Percentiles rank a stretch among this genome's conserved stretches.
phyloP scores from a whole-genome alignment of 1,284 basidiomycete species.

The Cryptococcus wingfieldii region DNA sequence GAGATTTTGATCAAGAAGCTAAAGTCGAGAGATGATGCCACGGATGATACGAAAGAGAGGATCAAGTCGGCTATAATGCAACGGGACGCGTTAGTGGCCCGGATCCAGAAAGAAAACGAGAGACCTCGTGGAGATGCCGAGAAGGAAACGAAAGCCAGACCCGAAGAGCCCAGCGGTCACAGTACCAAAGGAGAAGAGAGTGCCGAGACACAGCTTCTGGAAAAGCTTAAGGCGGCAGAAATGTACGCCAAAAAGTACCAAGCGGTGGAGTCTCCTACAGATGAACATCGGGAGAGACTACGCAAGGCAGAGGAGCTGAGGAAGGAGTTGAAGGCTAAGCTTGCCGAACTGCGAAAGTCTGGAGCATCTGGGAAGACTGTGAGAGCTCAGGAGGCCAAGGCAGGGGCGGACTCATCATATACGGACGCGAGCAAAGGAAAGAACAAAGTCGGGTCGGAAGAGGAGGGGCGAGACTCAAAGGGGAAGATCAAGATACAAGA shows the following conservation, averaged over 20 bases:
- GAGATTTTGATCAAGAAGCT: conserved; percentile 6
- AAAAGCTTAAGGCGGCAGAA: conserved; percentile 7
- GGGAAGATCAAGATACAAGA: too few relatives aligned
- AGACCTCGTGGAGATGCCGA: neutral
- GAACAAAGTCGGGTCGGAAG: neutral
- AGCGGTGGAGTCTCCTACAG: neutral
- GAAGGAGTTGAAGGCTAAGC: conserved; percentile 1
- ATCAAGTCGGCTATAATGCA: neutral
- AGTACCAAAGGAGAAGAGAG: neutral
- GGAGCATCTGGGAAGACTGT: neutral
- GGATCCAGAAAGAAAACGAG: neutral
- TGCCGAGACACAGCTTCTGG: neutral
- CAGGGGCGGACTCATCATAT: too few relatives aligned
- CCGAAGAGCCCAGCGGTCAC: neutral
- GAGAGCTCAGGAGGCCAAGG: neutral
- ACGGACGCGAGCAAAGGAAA: neutral
- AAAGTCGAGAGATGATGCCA: conserved; percentile 1
- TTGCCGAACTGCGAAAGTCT: neutral
- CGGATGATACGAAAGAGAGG: conserved; percentile 4
- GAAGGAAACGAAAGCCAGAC: neutral
- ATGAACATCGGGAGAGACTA: conserved; percentile 3
- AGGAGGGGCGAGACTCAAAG: neutral
- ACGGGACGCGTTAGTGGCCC: neutral
- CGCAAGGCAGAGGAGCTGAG: conserved; percentile 5
- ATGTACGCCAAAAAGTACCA: neutral